Base-by-base conservation (phyloP, 2,329 filamentous ascomycete genomes). In the Fusarium multiceps region DNA sequence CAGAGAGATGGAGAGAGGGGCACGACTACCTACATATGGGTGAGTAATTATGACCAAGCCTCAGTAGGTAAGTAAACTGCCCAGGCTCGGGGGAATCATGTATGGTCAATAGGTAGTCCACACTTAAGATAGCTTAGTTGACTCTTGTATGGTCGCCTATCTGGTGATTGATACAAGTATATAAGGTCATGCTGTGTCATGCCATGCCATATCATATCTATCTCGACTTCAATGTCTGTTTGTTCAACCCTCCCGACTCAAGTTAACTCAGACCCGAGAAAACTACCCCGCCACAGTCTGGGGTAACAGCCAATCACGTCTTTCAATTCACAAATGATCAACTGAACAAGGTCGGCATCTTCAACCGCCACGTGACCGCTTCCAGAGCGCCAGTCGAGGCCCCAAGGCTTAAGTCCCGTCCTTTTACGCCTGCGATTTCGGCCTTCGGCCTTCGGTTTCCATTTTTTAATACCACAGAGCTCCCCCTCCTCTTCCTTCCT, bases 391-490 rank as follows among this genome's bases (percentile, higher is more conserved):
- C 25, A 27, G 23, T 27, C 34, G 34, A 37, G 34, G 34, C 34
- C 18, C 34, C 34, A n/a, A 37, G 34, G 34, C 34, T 11, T 6
- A 37, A 37, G 34, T 37, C 18, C 34, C 34, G 41, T 45, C 34
- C 23, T 53, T 53, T 23, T 28, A 25, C 32, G 30, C 49, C 49
- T 53, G 62, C 55, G 47, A 51, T 21, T 56, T 64, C 65, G 66
- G 59, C 55, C 51, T 68, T 72, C 69, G 69, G 69, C 43, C 54
- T 57, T 56, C 62, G 51, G 50, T 55, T 37, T 69, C 63, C 62
- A 66, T 55, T 62, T 66, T 72, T 66, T 50, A 55, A 55, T 53
- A 53, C 34, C 48, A 47, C 30, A 69, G 55, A 72, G 60, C 65
- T 72, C 54, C 68, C 68, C 63, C 63, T 66, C 55, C 61, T 49